phyloP scores from a whole-genome alignment of 441 rosid genomes.

The Hypseocharis bilobata region DNA sequence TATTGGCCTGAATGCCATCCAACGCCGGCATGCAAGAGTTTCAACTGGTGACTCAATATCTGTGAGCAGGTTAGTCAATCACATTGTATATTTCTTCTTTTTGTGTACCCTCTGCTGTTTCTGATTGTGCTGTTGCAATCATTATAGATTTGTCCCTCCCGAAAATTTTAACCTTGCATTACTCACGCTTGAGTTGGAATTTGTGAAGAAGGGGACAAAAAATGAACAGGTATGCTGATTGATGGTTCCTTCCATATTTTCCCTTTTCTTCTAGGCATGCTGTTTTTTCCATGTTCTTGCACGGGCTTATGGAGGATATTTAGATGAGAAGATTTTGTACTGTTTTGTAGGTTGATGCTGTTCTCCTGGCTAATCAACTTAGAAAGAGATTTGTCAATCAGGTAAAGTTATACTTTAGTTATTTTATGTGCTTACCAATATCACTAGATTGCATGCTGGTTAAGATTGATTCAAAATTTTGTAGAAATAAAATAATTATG shows the following conservation, averaged over 20 bases:
- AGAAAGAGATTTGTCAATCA: constrained; percentile 66
- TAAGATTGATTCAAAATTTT: no score
- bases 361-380: constrained; percentile 60
- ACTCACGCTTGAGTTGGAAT: constrained; percentile 71
- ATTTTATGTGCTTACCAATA: not conserved
- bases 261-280: not conserved
- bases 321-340: not conserved
- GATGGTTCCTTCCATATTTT: not conserved
- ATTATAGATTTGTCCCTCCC: constrained; percentile 60
- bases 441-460: not conserved
- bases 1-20: constrained; percentile 72
- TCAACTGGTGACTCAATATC: constrained; percentile 67
- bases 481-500: no score
- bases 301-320: constrained; percentile 8
- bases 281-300: not conserved
- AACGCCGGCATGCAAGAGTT: constrained; percentile 68
- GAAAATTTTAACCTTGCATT: constrained; percentile 63
- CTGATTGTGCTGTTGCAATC: not conserved
- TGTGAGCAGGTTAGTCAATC: constrained; percentile 44
- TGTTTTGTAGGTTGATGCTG: constrained; percentile 71
- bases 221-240: constrained; percentile 52
- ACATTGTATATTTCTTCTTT: not conserved
- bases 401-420: constrained; percentile 30
- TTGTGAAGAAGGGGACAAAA: constrained; percentile 80
- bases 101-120: not conserved